Evolutionary conservation across 192 early-diverging fungal genomes (phyloP), one percentile per base, ranked within the genome.

Genomic region (Pilobolus umbonatus): DNA sequence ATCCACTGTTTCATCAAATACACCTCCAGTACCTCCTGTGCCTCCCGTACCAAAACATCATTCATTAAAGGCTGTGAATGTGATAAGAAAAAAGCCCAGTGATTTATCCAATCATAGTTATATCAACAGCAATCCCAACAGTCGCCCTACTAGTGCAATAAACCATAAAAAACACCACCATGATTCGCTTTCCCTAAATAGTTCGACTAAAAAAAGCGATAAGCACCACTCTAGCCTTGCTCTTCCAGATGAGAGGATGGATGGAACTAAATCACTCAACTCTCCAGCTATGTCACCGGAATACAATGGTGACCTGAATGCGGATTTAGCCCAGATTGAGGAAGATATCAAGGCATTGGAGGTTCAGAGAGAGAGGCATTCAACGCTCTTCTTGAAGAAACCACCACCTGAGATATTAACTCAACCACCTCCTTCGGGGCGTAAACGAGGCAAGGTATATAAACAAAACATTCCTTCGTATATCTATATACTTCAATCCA

Each of bases 41-140:
- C 64, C 64, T 8, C 67, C 67, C 5, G 61, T 69, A 12, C 67
- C 67, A n/a, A 55, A 57, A 21, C 55, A 59, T 9, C 64, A 59
- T 54, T 52, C 64, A 5, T 50, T 54, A 38, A 53, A 47, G 14
- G 36, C 47, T 19, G 51, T 30, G 17, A 45, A 17, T 19, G 63
- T 17, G 19, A 42, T 42, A 17, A 42, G 19, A 15, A 42, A 42
- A 15, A 42, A 42, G 39, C 14, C 14, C 15, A 42, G 39, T 15
- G 39, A 42, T 12, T 42, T n/a, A n/a, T n/a, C 14, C 3, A 55
- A 50, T 30, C 22, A 42, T 6, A 25, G 36, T 38, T 60, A 38
- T 38, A 42, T 29, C 3, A 44, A 11, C 15, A 49, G 17, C 10
- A 30, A 42, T 17, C 39, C 3, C 46, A 45, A 6, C 44, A 7